These are phyloP conservation scores for Trichocladium uniseriatum DNA, from an alignment of 495 filamentous ascomycete genomes.

Conservation along the genomic window DNA sequence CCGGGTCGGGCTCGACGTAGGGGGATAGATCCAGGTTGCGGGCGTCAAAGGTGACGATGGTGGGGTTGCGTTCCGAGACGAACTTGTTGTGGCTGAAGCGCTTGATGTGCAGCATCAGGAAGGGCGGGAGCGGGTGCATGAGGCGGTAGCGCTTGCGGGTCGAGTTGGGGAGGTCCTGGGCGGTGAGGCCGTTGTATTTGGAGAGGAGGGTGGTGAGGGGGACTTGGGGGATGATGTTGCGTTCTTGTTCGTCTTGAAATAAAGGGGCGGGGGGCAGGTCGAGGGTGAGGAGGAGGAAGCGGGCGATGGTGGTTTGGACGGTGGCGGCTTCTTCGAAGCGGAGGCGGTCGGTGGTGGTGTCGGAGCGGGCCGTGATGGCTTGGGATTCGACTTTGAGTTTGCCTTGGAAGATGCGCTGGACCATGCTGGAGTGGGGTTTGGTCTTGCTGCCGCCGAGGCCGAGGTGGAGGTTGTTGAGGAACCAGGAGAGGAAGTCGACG, in stretches of 20 bases:
- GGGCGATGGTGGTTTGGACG: constrained; percentile 63
- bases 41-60: constrained; percentile 90
- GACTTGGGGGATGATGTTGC: constrained; percentile 94
- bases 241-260: constrained; percentile 86
- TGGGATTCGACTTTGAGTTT: constrained; percentile 87
- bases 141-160: constrained; percentile 82
- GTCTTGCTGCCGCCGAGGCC: constrained; percentile 82
- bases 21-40: constrained; percentile 71
- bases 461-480: constrained; percentile 89
- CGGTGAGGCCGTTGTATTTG: constrained; percentile 86
- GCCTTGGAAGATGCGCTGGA: constrained; percentile 91
- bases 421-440: constrained; percentile 68
- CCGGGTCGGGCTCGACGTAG: constrained; percentile 55
- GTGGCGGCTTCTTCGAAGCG: constrained; percentile 87
- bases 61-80: constrained; percentile 89
- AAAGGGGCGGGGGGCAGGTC: constrained; percentile 88
- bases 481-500: constrained; percentile 94
- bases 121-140: constrained; percentile 86
- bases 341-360: constrained; percentile 67
- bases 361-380: constrained; percentile 84
- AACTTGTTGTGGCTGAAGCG: constrained; percentile 95
- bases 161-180: constrained; percentile 72
- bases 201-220: constrained; percentile 79
- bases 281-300: constrained; percentile 84
- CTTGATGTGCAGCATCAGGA: constrained; percentile 90